Evolutionary conservation across 768 basidiomycete genomes (phyloP), one percentile per base, ranked within the genome.

Genomic region (Podaxis mareebaensis): DNA sequence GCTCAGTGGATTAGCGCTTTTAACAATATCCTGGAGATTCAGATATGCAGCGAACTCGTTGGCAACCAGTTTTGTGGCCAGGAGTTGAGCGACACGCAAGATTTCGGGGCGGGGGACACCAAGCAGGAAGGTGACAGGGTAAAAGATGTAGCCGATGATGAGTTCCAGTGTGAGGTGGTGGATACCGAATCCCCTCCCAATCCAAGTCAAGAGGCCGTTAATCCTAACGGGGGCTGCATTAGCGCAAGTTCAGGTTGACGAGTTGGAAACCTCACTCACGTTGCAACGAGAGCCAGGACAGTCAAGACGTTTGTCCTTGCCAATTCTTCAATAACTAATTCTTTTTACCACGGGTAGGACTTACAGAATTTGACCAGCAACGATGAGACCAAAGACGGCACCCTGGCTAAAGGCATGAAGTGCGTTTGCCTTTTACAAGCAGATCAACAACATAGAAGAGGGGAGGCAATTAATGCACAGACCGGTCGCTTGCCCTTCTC

Each of bases 331-430:
- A 40, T 54, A 58, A 2, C 48, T 44, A 53, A 53, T 59, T 26
- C 11, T 51, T 20, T 5, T 20, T 39, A 61, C 15, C 2, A 30
- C 42, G 53, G 10, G 49, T 60, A 61, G 36, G 22, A 68, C 88
- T 69, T 72, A 91, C 88, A 94, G 75, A 71, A 95, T 94, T 71
- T 95, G 90, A 20, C 92, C 93, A 8, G 93, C 94, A 56, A 96
- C 91, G 64, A 91, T 78, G 46, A 95, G 74, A 75, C 95, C 94
- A 67, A 96, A 94, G 40, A 87, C 74, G 13, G 93, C 94, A 64
- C 94, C 94, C 69, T 89, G 80, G 60, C 89, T 88, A 76, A 96
- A 96, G 5, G 95, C 95, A 68, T 96, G 94, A 17, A 96, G 83
- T 20, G 86, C 90, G 71, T 96, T 96, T 53, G 84, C 85, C 81